Conservation (phyloP, 352 stramenopile species). For the Globisporangium radiosum region DNA sequence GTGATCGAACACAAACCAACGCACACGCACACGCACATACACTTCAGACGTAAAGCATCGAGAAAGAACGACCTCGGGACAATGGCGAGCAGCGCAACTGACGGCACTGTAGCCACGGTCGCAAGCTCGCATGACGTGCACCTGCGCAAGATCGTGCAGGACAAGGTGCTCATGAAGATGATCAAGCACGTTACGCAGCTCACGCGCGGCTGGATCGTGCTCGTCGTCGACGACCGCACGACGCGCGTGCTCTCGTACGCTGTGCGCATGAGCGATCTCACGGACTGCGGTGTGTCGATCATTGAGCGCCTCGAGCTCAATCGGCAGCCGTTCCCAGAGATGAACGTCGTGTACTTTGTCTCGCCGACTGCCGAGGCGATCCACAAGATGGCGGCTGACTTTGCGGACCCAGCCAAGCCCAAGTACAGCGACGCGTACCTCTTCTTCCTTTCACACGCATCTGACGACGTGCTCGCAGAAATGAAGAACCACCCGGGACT, state of each 20-base stretch:
- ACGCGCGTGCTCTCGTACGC: conserved; percentile 92
- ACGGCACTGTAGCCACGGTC: conserved; percentile 11
- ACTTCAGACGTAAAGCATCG: background rate
- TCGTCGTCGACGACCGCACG: conserved; percentile 94
- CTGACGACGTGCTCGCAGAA: conserved; percentile 69
- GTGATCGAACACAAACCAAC: background rate
- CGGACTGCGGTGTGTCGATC: conserved; percentile 94
- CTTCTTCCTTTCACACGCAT: conserved; percentile 89
- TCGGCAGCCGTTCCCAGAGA: conserved; percentile 94
- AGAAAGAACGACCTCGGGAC: background rate
- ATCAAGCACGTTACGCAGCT: conserved; percentile 73
- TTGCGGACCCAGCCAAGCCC: conserved; percentile 63
- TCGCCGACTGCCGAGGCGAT: conserved; percentile 83
- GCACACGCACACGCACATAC: background rate
- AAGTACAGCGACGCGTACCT: conserved; percentile 93
- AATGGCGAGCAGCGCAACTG: background rate
- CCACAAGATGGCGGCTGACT: conserved; percentile 80
- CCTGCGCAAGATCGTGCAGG: conserved; percentile 70
- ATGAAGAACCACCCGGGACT: conserved; percentile 85
- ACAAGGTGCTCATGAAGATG: conserved; percentile 80
- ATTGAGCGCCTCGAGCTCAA: conserved; percentile 95
- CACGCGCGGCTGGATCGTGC: conserved; percentile 82
- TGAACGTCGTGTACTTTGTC: conserved; percentile 96
- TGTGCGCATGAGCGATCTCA: conserved; percentile 98
- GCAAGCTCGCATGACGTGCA: conserved; percentile 51